Percentiles rank a stretch among this genome's conserved stretches.
phyloP scores from a whole-genome alignment of 208 protist species.

The Acanthamoeba sp. region DNA sequence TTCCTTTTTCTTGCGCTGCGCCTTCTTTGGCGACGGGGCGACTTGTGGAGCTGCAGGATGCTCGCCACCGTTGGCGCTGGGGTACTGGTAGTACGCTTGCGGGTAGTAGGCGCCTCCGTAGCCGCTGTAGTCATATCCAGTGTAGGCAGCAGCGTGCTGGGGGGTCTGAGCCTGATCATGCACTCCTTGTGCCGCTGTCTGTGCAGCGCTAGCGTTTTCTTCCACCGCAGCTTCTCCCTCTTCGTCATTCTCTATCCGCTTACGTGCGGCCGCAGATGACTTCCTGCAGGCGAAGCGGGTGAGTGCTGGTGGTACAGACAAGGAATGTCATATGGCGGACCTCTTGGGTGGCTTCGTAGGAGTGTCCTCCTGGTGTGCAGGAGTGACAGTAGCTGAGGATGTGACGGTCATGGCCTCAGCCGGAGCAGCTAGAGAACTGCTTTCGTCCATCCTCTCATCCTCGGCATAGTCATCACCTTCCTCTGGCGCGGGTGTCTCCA shows the following conservation, averaged over 20 bases:
- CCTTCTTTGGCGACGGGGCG: not conserved
- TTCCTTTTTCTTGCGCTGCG: not conserved
- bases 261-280: not conserved
- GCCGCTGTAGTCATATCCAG: not conserved
- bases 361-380: not conserved
- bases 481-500: not conserved
- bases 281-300: not conserved
- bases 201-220: not conserved
- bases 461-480: not conserved
- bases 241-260: not conserved
- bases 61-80: not conserved
- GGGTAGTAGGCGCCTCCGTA: not conserved
- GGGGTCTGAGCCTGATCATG: not conserved
- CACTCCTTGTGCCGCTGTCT: not conserved
- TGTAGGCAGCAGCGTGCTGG: not conserved
- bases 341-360: not conserved
- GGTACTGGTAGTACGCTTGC: not conserved
- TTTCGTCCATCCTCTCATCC: conserved; percentile 3
- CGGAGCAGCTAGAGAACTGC: not conserved
- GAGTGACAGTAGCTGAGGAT: not conserved
- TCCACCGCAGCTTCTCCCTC: not conserved
- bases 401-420: not conserved
- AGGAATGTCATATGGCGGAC: not conserved
- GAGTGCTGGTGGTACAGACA: not conserved
- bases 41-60: not conserved